Evolutionary conservation across 2,329 filamentous ascomycete genomes (phyloP), one percentile per base, ranked within the genome.

Genomic region (Phaeophleospora eucalypticola): DNA sequence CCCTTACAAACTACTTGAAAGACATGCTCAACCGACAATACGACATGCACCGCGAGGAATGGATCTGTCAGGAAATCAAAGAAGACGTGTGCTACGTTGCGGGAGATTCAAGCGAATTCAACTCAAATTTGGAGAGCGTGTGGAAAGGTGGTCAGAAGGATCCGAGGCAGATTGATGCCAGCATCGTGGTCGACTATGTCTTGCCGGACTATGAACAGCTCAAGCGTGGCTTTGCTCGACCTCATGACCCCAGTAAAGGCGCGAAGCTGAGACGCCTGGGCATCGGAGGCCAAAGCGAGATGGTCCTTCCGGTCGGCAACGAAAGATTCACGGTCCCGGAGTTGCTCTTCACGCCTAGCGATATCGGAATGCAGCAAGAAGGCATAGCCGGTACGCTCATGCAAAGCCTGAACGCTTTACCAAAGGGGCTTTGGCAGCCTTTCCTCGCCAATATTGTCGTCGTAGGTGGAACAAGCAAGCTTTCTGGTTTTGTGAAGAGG

Each of bases 61-160:
- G 94, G 66, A 84, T 97, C 41, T 89, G 96, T 65, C 95, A 95
- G 61, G 87, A 96, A 66, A 90, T 97, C 68, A 98, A 98, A 64
- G 93, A 98, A 65, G 78, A 84, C 3, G 83, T 86, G 1, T 95
- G 88, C 64, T 97, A 86, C 59, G 83, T 96, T 9, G 51, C 52
- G 35, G 17, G 41, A 8, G 39, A 45, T 35, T 46, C 53, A 1
- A 47, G 37, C 19, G 43, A 53, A 12, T 96, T 97, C 66, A 73
- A 76, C 19, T 62, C 66, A 4, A 88, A 96, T 58, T 78, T 98
- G 29, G 90, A 97, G 53, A 78, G 77, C 54, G 84, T 83, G 0
- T 95, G 89, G 89, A 93, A 89, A 66, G 86, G 84, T 4, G 82
- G 85, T 1, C 71, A 79, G 51, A 78, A 82, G 36, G 77, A 82